Percentiles rank a stretch among this genome's conserved stretches.
Evolutionary conservation across 768 basidiomycete species (phyloP).

Genomic region (Cystofilobasidium ferigula): DNA sequence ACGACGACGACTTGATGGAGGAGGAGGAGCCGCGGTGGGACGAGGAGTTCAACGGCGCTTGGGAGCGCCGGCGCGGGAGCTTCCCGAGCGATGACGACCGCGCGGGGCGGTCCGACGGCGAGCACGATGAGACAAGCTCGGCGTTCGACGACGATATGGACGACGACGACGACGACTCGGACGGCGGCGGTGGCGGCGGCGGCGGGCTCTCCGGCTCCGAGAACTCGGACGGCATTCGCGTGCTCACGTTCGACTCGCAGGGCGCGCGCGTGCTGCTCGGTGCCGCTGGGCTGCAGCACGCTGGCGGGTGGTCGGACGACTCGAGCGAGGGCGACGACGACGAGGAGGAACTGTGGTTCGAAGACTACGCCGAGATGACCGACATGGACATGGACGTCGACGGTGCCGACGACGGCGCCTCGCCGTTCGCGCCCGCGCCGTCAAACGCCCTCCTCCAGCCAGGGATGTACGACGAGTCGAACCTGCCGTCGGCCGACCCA

Average conservation of each 20-base stretch:
- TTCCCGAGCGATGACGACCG: constrained; percentile 1
- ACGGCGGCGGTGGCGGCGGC: not conserved
- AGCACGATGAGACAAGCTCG: not conserved
- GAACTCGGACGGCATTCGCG: constrained; percentile 2
- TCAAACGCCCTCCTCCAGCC: not conserved
- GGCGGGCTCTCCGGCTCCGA: not conserved
- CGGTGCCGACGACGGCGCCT: not conserved
- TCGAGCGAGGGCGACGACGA: constrained; percentile 26
- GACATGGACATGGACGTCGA: constrained; percentile 12
- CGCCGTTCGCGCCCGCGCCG: not conserved
- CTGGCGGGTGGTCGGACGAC: constrained; percentile 22
- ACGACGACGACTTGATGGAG: not conserved
- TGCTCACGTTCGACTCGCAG: constrained; percentile 17
- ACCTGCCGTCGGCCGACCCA: not conserved
- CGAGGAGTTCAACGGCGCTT: constrained; percentile 3
- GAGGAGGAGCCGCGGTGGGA: not conserved
- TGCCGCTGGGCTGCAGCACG: not conserved
- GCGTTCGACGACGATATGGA: not conserved
- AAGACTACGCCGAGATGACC: constrained; percentile 7
- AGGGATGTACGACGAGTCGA: not conserved
- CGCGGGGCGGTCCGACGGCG: not conserved
- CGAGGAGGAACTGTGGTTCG: constrained; percentile 24
- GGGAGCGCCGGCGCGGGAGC: not conserved
- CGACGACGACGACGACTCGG: not conserved
- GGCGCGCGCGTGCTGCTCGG: constrained; percentile 12